A percentile compares a stretch with the other conserved stretches of the same genome.
phyloP scores from a whole-genome alignment of 1,139 yeast species.

The Starmera stellimalicola region DNA sequence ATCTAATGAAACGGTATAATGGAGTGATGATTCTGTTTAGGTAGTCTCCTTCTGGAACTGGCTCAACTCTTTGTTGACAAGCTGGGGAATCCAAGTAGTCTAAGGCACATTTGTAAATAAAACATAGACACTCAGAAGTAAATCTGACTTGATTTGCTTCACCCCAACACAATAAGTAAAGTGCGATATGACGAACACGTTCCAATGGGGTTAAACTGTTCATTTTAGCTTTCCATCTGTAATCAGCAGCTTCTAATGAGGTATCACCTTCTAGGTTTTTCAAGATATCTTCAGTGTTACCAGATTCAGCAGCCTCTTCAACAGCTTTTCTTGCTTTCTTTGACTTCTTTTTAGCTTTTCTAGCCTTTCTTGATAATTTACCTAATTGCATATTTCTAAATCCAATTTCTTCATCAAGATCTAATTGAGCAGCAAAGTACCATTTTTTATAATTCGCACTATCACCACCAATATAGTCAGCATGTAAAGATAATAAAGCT shows the following conservation, averaged over 20 bases:
- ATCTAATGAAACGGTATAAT: slow-evolving; percentile 77
- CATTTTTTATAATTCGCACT: slow-evolving; percentile 88
- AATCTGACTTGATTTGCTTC: slow-evolving; percentile 97
- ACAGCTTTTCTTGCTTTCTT: slow-evolving; percentile 57
- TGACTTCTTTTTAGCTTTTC: slow-evolving; percentile 46
- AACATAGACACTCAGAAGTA: slow-evolving; percentile 87
- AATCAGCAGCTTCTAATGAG: slow-evolving; percentile 71
- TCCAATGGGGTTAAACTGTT: slow-evolving; percentile 59
- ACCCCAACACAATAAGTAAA: slow-evolving; percentile 92
- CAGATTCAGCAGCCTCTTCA: slow-evolving; percentile 32
- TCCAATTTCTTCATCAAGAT: slow-evolving; percentile 74
- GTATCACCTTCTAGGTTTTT: slow-evolving; percentile 85
- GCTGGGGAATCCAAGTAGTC: slow-evolving; percentile 84
- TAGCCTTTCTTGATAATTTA: slow-evolving; percentile 46
- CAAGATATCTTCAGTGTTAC: slow-evolving; percentile 33
- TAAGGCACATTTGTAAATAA: slow-evolving; percentile 84
- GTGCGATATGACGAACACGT: slow-evolving; percentile 82
- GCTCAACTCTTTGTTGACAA: slow-evolving; percentile 83
- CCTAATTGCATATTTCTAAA: slow-evolving; percentile 76
- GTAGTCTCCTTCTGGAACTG: slow-evolving; percentile 94
- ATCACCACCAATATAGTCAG: slow-evolving; percentile 95
- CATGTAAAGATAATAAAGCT: slow-evolving; percentile 85
- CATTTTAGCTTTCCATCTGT: slow-evolving; percentile 78
- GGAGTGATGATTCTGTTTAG: slow-evolving; percentile 91
- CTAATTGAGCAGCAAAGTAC: slow-evolving; percentile 92